Evolutionary conservation across 345 rosid species (phyloP).

Genomic region (Camelina hispida): DNA sequence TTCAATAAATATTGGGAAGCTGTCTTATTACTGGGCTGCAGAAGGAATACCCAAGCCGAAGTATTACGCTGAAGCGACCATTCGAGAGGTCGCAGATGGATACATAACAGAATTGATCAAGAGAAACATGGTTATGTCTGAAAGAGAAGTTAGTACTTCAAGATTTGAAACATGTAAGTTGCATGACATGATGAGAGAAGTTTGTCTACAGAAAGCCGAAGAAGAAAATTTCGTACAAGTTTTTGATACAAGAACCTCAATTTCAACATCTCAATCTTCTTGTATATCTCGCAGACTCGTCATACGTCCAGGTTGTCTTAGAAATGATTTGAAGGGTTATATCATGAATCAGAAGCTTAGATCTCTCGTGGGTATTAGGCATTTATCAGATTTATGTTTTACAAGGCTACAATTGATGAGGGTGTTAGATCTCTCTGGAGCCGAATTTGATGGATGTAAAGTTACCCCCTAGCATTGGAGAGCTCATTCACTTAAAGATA

Average conservation of each 20-base stretch:
- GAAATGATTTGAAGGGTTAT: too few relatives aligned
- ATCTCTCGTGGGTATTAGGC: slow-evolving; percentile 1
- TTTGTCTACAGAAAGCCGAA: too few relatives aligned
- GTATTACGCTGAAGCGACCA: neutral
- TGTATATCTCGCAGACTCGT: neutral
- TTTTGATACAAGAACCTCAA: neutral
- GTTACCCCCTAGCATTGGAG: slow-evolving; percentile 39
- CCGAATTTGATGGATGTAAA: neutral
- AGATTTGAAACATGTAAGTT: too few relatives aligned
- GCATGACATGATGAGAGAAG: too few relatives aligned
- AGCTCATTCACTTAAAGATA: slow-evolving; percentile 48
- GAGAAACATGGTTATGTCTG: slow-evolving; percentile 45
- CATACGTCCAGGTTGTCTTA: neutral
- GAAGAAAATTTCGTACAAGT: too few relatives aligned
- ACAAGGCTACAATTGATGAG: slow-evolving; percentile 32
- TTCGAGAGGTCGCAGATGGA: slow-evolving; percentile 38
- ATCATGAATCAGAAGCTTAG: slow-evolving; percentile 1
- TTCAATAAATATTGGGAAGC: slow-evolving; percentile 27
- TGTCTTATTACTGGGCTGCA: slow-evolving; percentile 49
- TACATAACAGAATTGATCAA: slow-evolving; percentile 9
- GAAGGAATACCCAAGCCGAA: slow-evolving; percentile 42
- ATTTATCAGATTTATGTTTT: neutral
- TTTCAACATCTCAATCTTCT: neutral
- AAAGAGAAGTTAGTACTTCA: neutral
- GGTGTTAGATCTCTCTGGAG: slow-evolving; percentile 42